Conservation (phyloP, 2,329 filamentous ascomycete genomes). For the Capronia epimyces region DNA sequence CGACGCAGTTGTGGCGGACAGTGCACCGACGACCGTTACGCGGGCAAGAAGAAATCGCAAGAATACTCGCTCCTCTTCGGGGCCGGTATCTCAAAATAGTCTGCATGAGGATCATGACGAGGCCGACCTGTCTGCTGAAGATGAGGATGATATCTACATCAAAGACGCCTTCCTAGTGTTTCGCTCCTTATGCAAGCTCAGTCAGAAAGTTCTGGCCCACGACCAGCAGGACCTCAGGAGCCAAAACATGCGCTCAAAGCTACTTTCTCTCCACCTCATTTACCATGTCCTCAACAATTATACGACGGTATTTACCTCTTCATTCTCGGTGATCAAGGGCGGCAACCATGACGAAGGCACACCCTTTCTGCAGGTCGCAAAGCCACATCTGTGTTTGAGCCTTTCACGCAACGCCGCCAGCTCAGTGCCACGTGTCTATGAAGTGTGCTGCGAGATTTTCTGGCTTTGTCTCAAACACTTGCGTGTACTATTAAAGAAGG, state of each 20-base stretch:
- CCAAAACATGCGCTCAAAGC: slow-evolving; percentile 94
- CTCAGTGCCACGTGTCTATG: slow-evolving; percentile 84
- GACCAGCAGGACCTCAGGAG: slow-evolving; percentile 91
- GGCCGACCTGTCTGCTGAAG: slow-evolving; percentile 43
- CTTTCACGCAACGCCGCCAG: slow-evolving; percentile 93
- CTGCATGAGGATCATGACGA: slow-evolving; percentile 39
- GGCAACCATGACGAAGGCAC: slow-evolving; percentile 77
- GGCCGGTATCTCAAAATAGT: slow-evolving; percentile 35
- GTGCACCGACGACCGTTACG: slow-evolving; percentile 62
- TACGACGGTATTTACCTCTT: slow-evolving; percentile 82
- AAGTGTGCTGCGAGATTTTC: slow-evolving; percentile 94
- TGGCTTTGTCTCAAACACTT: slow-evolving; percentile 95
- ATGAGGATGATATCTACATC: slow-evolving; percentile 88
- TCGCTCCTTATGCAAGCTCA: slow-evolving; percentile 93
- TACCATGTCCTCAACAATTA: slow-evolving; percentile 95
- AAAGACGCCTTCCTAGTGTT: slow-evolving; percentile 97
- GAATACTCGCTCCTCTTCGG: slow-evolving; percentile 42
- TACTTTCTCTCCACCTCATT: slow-evolving; percentile 90
- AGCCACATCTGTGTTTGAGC: slow-evolving; percentile 93
- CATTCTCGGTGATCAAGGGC: slow-evolving; percentile 83
- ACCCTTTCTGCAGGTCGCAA: slow-evolving; percentile 87
- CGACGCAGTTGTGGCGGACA: slow-evolving; percentile 60
- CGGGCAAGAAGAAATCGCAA: slow-evolving; percentile 48
- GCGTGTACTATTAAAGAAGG: slow-evolving; percentile 93
- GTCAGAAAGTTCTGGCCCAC: slow-evolving; percentile 80